Evolutionary conservation across 176 grass and related monocot genomes (phyloP), one percentile per base, ranked within the genome.

Genomic region (Triticum monococcum): DNA sequence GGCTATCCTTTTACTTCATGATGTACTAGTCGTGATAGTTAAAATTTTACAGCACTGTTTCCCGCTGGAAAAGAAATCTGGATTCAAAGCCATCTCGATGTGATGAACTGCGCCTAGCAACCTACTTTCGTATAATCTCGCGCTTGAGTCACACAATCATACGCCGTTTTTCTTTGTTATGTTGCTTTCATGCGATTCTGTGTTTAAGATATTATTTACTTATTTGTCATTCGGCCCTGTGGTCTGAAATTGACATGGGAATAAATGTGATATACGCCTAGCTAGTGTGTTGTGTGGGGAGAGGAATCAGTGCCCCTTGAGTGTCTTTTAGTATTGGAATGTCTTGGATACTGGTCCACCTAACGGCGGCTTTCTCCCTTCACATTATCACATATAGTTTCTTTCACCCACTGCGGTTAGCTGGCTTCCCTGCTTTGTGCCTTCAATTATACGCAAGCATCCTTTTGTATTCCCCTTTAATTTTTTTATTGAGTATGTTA

Each of bases 251-350:
- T 31, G 48, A 35, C 46, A 79, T 14, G 63, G 24, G 67, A 41
- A 75, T 68, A 84, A 79, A 68, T 87, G 56, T 57, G 48, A 80
- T 81, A 84, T 81, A 60, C 79, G 81, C 32, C 32, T 33, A 33
- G 32, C 85, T 87, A 22, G 24, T 68, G 68, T 84, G 70, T 54
- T 81, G 77, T 76, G 76, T 63, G 81, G 76, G 74, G 17, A 37
- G 80, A 54, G 22, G 84, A 64, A 81, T 77, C 77, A 23, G 63
- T 91, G 33, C 81, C 37, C 70, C 88, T 91, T 91, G 38, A 88
- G 89, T 91, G 89, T 71, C 79, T 62, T 85, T 84, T 77, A 77
- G 86, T 76, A 85, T 91, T 71, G 81, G 89, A 81, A 91, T 91
- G 81, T 81, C 81, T 50, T 52, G 68, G 68, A 40, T 69, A 59